Evolutionary conservation across 768 basidiomycete species (phyloP).

Genomic region (Leccinum truebloodii): DNA sequence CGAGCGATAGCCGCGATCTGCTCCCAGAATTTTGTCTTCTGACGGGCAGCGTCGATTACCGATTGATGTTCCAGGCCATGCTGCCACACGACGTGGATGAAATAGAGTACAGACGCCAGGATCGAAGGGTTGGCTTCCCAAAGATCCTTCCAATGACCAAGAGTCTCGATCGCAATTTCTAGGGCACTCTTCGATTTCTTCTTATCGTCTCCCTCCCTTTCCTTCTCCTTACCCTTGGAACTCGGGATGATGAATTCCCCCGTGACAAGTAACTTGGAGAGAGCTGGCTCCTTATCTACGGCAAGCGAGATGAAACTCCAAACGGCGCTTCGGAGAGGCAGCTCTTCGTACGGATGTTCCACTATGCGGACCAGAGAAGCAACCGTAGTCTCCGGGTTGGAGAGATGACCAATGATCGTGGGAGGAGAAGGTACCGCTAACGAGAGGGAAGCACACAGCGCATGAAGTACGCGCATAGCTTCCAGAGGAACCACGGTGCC

Average conservation of each 20-base stretch:
- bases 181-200: conserved; percentile 57
- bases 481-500: conserved; percentile 63
- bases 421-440: conserved; percentile 60
- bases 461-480: conserved; percentile 65
- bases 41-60: conserved; percentile 55
- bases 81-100: conserved; percentile 78
- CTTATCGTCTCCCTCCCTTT: conserved; percentile 22
- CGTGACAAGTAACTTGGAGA: conserved; percentile 75
- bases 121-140: conserved; percentile 80
- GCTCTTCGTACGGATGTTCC: conserved; percentile 79
- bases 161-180: conserved; percentile 62
- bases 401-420: conserved; percentile 76
- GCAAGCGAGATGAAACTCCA: conserved; percentile 86
- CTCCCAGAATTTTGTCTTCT: conserved; percentile 67
- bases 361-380: conserved; percentile 68
- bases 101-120: conserved; percentile 70
- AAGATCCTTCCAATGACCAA: conserved; percentile 69
- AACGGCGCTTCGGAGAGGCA: conserved; percentile 66
- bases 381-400: conserved; percentile 73
- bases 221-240: conserved; percentile 42
- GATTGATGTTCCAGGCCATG: conserved; percentile 73
- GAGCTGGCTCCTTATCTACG: conserved; percentile 83
- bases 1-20: conserved; percentile 62
- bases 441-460: conserved; percentile 67
- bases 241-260: conserved; percentile 63